Evolutionary conservation across 306 rosid genomes (phyloP), one percentile per base, ranked within the genome.

Genomic region (Begonia masoniana): DNA sequence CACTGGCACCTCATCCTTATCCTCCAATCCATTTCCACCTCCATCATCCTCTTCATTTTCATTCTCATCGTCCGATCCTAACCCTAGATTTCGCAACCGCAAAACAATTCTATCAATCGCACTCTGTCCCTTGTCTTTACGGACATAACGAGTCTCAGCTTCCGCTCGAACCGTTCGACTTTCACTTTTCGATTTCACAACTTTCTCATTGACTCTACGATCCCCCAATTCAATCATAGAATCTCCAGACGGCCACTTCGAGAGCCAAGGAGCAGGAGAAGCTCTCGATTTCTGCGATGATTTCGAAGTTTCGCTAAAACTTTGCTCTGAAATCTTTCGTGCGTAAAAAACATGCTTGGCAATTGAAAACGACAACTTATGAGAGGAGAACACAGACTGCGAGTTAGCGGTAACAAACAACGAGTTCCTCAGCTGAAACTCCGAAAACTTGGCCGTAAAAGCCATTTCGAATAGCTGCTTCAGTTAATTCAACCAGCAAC

Each of bases 21-120:
- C 58, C 9, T 71, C 78, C 65, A 58, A 50, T 19, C 43, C 83
- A 35, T 60, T 16, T 12, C 13, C 71, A 6, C 39, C 74, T 8
- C 39, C 74, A 24, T 46, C 70, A 15, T 49, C 70, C 54, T 69
- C 71, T 13, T 62, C 77, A 1, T 68, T 66, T 52, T 79, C 77
- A 1, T 68, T 68, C 55, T 79, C 88, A 2, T 71, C 82, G n/a
- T 79, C 97, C n/a, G 69, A 53, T 2, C 61, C 78, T 13, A 76
- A 48, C 61, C 85, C 85, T 50, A 91, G 51, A 65, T 83, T 86
- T 43, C 94, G 76, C 42, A 91, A 58, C 57, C 94, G 82, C 41
- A 83, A 74, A 43, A 82, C 88, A 50, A 91, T 72, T 50, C 93
- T 72, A 51, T 86, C 94, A 5, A 91, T 81, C 7, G 99, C 92